Evolutionary conservation across 345 rosid species (phyloP), one percentile per base, ranked within the genome.

Genomic region (Crucihimalaya himalaica): DNA sequence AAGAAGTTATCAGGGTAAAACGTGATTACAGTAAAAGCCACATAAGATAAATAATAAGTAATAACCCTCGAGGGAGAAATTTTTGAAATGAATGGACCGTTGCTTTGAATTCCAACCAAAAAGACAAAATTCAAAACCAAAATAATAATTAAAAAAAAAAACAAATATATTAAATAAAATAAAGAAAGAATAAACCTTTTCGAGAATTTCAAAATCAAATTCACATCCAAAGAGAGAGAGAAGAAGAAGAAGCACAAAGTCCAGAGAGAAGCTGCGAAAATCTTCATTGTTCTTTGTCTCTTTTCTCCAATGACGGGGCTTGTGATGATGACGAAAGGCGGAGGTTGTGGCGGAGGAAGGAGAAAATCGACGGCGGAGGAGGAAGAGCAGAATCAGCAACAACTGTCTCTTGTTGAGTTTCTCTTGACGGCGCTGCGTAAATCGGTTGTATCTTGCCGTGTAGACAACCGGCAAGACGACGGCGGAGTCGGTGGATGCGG

Each of bases 391-490:
- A 73, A 78, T 50, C 89, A 87, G 83, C 85, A 73, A 72, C 88
- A 78, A 79, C 80, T 94, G 1, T 89, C 97, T 0, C 72, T 88
- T 21, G 79, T 86, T 35, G 89, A 82, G 66, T 72, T 89, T 74
- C 84, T 94, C 1, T 65, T 84, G 9, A 84, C 95, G 4, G 96
- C 97, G 37, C 51, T 94, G 73, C 87, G 96, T 73, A 94, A 86
- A 85, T 91, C 98, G 2, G 85, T 94, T 68, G 95, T 88, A 14
- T 83, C 96, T 53, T 94, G 97, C 78, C 84, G 91, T 43, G 87
- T 91, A 4, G 95, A 88, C 15, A 71, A 77, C 32, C 80, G 85
- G 4, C 80, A 78, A 25, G 90, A 85, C 27, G 97, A 91, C 43
- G 84, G 35, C 6, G 82, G 82, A 47, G 75, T 28, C 0, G 70